Percentiles rank a stretch among this genome's conserved stretches.
These are phyloP conservation scores for Cyclospora cayetanensis DNA, from an alignment of 169 alveolate species.

Conservation along the genomic window DNA sequence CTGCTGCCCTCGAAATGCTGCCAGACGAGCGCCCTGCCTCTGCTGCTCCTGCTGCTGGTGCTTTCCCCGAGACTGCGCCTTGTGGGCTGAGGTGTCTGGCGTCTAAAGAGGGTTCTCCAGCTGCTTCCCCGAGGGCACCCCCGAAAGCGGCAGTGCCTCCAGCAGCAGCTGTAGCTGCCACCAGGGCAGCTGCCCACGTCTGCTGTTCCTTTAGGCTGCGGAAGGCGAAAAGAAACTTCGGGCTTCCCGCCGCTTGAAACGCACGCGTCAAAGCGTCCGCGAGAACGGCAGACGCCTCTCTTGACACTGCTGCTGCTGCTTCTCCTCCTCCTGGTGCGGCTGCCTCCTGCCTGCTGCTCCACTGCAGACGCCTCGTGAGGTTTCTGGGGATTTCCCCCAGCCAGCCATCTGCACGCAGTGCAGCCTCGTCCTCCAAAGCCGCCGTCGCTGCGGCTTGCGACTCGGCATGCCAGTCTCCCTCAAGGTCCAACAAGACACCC, in stretches of 20 bases:
- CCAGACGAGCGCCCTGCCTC: too few relatives aligned
- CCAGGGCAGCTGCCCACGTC: conserved; percentile 19
- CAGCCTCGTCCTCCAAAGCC: not conserved
- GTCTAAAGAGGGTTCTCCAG: not conserved
- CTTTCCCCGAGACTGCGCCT: too few relatives aligned
- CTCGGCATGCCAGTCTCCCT: not conserved
- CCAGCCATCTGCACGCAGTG: not conserved
- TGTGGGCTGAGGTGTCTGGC: too few relatives aligned
- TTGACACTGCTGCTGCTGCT: conserved; percentile 27
- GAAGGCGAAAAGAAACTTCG: not conserved
- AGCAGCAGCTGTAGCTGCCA: not conserved
- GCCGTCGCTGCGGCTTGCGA: not conserved
- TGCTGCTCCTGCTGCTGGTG: conserved; percentile 4
- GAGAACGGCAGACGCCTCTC: not conserved
- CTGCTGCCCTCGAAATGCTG: too few relatives aligned
- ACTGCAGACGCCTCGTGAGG: too few relatives aligned
- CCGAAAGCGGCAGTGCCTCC: not conserved
- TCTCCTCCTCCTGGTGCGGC: not conserved
- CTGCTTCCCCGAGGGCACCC: not conserved
- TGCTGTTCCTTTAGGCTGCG: not conserved
- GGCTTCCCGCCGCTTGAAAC: not conserved
- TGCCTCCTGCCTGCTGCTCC: not conserved
- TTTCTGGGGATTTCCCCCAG: too few relatives aligned
- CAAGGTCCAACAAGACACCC: not conserved
- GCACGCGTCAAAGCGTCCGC: not conserved